Conservation (phyloP, 306 rosid species). For the Glycine tomentella region DNA sequence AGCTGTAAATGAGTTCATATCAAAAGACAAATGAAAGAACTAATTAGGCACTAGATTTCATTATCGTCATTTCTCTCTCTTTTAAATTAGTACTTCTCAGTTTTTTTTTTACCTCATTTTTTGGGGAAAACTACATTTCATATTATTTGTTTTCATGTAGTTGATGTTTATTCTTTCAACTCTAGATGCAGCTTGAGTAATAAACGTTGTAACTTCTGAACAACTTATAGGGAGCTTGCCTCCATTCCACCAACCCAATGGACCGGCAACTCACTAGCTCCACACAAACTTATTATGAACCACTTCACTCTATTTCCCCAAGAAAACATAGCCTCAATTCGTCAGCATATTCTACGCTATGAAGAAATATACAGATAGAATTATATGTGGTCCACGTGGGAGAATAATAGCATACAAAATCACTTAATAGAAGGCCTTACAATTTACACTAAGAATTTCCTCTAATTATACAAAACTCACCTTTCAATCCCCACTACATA, state of each 20-base stretch:
- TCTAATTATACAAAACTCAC: conserved; percentile 57
- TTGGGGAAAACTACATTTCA: conserved; percentile 7
- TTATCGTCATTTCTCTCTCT: neutral
- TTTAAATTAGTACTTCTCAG: neutral
- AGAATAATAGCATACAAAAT: conserved; percentile 45
- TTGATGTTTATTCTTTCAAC: conserved; percentile 41
- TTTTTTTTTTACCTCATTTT: neutral
- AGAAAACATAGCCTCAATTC: conserved; percentile 13
- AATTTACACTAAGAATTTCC: conserved; percentile 52
- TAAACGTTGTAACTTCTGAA: neutral
- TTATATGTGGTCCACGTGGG: conserved; percentile 27
- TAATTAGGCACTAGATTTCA: conserved; percentile 36
- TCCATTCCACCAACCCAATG: neutral
- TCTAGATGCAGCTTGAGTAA: conserved; percentile 12
- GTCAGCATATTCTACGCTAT: conserved; percentile 34
- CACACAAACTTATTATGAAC: neutral
- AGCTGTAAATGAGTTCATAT: conserved; percentile 47
- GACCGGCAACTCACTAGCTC: neutral
- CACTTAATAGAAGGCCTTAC: conserved; percentile 51
- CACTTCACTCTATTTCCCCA: neutral
- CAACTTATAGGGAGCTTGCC: neutral
- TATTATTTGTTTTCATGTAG: conserved; percentile 14
- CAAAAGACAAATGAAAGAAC: neutral
- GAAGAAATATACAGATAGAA: conserved; percentile 44
- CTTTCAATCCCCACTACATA: conserved; percentile 50